Percentiles rank a stretch among this genome's conserved stretches.
phyloP scores from a whole-genome alignment of 495 filamentous ascomycete species.

The Talaromyces adpressus region DNA sequence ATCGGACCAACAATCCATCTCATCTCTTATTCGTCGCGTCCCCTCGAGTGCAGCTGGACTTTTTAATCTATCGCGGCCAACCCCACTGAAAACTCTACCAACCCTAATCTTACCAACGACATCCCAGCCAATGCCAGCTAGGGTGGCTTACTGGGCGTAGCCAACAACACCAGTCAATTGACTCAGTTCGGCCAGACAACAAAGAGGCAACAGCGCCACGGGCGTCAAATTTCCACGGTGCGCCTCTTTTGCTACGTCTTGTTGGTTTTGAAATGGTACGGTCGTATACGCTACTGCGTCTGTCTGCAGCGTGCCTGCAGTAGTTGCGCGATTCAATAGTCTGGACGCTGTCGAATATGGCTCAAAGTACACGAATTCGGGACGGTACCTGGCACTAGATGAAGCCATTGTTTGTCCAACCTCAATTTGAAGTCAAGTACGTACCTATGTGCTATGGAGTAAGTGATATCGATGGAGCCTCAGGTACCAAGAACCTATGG shows the following conservation, averaged over 20 bases:
- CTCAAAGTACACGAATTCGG: neutral
- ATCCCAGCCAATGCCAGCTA: neutral
- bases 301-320: neutral
- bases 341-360: neutral
- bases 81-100: neutral
- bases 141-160: neutral
- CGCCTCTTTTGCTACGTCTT: neutral
- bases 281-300: neutral
- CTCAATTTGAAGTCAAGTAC: neutral
- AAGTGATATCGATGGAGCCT: neutral
- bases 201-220: neutral
- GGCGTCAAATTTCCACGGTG: neutral
- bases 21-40: neutral
- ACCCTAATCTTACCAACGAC: neutral
- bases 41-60: neutral
- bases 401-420: neutral
- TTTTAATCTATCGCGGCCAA: neutral
- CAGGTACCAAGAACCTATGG: neutral
- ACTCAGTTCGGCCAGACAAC: neutral
- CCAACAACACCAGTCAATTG: neutral
- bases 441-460: neutral
- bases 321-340: neutral
- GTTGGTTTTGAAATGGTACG: neutral
- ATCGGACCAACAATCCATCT: neutral
- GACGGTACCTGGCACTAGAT: neutral